Evolutionary conservation across 2,329 filamentous ascomycete genomes (phyloP).

Genomic region (Aureobasidium sp.): DNA sequence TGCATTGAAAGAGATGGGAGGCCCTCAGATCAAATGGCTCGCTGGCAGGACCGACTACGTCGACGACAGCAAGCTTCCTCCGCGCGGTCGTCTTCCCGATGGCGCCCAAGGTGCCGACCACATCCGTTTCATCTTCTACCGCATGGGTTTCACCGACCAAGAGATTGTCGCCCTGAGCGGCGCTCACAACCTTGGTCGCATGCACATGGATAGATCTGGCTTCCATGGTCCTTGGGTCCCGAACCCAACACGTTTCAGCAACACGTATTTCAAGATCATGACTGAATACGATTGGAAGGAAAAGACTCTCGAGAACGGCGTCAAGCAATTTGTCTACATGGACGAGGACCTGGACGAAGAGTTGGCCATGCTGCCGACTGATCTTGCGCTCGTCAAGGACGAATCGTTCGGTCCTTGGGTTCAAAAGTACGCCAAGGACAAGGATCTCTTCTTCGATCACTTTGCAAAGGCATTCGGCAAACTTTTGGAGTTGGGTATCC

Average conservation of each 20-base stretch:
- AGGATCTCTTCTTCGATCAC: constrained; percentile 55
- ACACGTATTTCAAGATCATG: constrained; percentile 51
- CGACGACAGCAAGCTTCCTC: constrained; percentile 54
- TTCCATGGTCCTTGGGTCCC: constrained; percentile 41
- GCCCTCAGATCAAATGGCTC: constrained; percentile 50
- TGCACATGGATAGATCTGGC: constrained; percentile 49
- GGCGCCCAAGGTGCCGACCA: constrained; percentile 49
- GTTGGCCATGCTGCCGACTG: constrained; percentile 61
- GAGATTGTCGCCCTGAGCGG: constrained; percentile 53
- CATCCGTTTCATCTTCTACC: constrained; percentile 49
- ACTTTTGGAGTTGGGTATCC: constrained; percentile 54
- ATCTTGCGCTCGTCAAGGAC: constrained; percentile 53
- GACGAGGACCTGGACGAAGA: constrained; percentile 52
- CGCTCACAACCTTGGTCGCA: constrained; percentile 51
- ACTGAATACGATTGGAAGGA: constrained; percentile 48
- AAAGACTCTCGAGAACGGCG: constrained; percentile 46
- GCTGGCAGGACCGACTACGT: constrained; percentile 56
- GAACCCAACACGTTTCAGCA: constrained; percentile 41
- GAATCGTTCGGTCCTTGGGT: constrained; percentile 50
- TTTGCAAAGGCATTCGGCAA: constrained; percentile 54
- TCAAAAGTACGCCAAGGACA: constrained; percentile 52
- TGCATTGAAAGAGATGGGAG: constrained; percentile 54
- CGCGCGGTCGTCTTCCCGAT: constrained; percentile 51
- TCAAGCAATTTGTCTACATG: constrained; percentile 53
- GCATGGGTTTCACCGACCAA: constrained; percentile 55